Conservation (phyloP, 2,329 filamentous ascomycete species). For the Pseudogymnoascus pannorum region DNA sequence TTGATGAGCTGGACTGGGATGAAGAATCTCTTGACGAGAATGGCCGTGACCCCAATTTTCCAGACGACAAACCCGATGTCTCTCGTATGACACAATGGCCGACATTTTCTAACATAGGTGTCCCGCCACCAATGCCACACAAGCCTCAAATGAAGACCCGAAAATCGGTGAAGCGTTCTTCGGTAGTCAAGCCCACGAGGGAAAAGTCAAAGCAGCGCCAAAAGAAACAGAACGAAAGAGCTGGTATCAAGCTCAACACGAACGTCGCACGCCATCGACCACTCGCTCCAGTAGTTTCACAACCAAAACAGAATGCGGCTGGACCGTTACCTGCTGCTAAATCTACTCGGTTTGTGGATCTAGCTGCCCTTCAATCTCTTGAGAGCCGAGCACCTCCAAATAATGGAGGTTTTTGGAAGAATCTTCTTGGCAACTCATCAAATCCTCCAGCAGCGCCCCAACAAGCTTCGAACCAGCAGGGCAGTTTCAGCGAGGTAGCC, state of each 20-base stretch:
- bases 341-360: conserved; percentile 37
- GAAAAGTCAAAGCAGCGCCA: conserved; percentile 54
- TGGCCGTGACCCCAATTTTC: conserved; percentile 15
- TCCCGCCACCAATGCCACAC: conserved; percentile 15
- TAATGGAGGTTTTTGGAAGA: conserved; percentile 24
- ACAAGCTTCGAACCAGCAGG: background rate
- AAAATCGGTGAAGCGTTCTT: conserved; percentile 18
- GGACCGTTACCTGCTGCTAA: conserved; percentile 14
- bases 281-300: conserved; percentile 39
- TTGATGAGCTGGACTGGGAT: conserved; percentile 17
- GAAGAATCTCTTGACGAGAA: conserved; percentile 18
- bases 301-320: conserved; percentile 17
- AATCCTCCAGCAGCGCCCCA: background rate
- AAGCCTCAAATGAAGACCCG: conserved; percentile 17
- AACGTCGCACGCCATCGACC: conserved; percentile 48
- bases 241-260: conserved; percentile 62
- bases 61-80: background rate
- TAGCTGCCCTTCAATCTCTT: conserved; percentile 51
- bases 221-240: conserved; percentile 51
- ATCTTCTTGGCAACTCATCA: conserved; percentile 1
- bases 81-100: conserved; percentile 20
- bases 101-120: conserved; percentile 16
- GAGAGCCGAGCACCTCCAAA: conserved; percentile 32
- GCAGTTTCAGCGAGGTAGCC: background rate
- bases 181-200: conserved; percentile 31